These are phyloP conservation scores for Coprinellus micaceus DNA, from an alignment of 768 basidiomycete genomes.

Conservation along the genomic window DNA sequence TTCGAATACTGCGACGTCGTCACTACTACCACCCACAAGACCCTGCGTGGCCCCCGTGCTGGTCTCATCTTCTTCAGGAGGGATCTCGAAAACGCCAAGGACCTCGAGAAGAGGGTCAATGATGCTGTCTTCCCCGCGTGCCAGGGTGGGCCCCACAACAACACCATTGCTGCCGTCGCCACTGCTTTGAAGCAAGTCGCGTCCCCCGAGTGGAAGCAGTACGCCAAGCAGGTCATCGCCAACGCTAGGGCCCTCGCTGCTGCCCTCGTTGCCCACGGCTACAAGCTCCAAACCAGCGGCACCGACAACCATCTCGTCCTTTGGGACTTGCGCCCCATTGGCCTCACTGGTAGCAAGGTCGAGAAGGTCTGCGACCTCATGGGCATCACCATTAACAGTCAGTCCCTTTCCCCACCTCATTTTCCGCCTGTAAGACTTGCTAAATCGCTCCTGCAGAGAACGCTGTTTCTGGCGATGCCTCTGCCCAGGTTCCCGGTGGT, in stretches of 20 bases:
- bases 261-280: conserved; percentile 72
- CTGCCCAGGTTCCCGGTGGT: conserved; percentile 93
- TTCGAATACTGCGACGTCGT: conserved; percentile 98
- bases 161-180: conserved; percentile 94
- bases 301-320: conserved; percentile 98
- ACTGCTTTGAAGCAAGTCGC: conserved; percentile 89
- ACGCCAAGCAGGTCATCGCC: conserved; percentile 91
- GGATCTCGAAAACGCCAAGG: conserved; percentile 73
- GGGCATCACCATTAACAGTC: conserved; percentile 95
- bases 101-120: conserved; percentile 96
- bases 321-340: conserved; percentile 94
- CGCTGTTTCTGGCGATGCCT: conserved; percentile 94
- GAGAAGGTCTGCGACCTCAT: conserved; percentile 97
- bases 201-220: conserved; percentile 83
- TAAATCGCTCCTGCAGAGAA: conserved; percentile 58
- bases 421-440: neutral
- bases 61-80: conserved; percentile 98
- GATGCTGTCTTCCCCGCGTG: conserved; percentile 99
- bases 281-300: conserved; percentile 95
- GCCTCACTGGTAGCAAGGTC: conserved; percentile 95
- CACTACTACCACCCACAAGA: conserved; percentile 99
- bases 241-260: conserved; percentile 80
- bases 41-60: conserved; percentile 95
- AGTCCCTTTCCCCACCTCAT: conserved; percentile 21
- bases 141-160: conserved; percentile 99